Conservation (phyloP, 148 eudicot genomes). For the Oxyria digyna region DNA sequence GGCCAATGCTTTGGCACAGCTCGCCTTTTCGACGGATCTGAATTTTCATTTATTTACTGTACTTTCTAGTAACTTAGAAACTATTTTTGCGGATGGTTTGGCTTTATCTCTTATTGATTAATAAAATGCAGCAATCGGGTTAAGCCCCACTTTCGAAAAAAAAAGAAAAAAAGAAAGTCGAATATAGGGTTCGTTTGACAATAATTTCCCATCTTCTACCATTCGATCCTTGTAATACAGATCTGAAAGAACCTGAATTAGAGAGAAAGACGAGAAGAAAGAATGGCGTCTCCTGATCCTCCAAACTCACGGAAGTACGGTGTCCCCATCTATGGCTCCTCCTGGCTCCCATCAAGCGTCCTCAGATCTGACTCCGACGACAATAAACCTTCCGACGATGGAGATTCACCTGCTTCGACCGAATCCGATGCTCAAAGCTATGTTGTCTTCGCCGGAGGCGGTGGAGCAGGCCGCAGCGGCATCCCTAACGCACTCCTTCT, state of each 20-base stretch:
- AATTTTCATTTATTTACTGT: too few relatives aligned
- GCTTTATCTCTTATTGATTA: too few relatives aligned
- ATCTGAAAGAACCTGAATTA: neutral
- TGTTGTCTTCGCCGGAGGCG: conserved; percentile 66
- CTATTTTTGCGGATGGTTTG: too few relatives aligned
- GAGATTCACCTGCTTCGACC: conserved; percentile 9
- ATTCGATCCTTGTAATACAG: neutral
- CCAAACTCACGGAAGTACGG: conserved; percentile 50
- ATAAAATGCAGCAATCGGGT: too few relatives aligned
- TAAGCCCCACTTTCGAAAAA: too few relatives aligned
- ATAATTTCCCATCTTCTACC: neutral
- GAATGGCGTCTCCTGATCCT: conserved; percentile 16
- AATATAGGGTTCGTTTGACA: neutral
- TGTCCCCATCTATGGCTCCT: conserved; percentile 74
- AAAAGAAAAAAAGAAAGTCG: neutral
- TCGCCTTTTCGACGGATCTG: too few relatives aligned
- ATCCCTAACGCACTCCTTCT: conserved; percentile 65
- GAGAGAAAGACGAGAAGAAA: neutral
- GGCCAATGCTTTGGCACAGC: too few relatives aligned
- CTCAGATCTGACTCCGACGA: conserved; percentile 19
- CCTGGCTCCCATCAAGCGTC: conserved; percentile 47
- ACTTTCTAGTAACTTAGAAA: too few relatives aligned
- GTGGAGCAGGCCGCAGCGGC: conserved; percentile 79
- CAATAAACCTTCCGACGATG: conserved; percentile 12
- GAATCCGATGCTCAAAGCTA: conserved; percentile 9